A percentile compares a stretch with the other conserved stretches of the same genome.
These are phyloP conservation scores for Coprinopsis sp. DNA, from an alignment of 768 basidiomycete genomes.

Conservation along the genomic window DNA sequence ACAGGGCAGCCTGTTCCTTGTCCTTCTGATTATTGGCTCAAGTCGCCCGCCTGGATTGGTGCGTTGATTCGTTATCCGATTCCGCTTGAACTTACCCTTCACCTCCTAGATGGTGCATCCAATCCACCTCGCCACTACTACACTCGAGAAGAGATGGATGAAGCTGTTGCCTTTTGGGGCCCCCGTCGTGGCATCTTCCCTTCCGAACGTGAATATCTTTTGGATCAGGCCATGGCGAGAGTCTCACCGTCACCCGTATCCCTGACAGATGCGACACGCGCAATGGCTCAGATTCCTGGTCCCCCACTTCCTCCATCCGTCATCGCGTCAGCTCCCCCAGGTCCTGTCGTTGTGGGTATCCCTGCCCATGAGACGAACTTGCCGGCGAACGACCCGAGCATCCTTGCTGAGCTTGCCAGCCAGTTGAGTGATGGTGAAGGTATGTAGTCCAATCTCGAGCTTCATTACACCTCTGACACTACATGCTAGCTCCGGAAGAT, in stretches of 20 bases:
- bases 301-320: not conserved
- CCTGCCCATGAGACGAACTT: no score
- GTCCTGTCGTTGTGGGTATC: not conserved
- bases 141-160: not conserved
- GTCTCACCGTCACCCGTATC: no score
- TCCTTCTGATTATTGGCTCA: not conserved
- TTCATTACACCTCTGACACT: not conserved
- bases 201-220: not conserved
- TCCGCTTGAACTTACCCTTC: not conserved
- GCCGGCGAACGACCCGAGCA: no score
- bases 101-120: not conserved
- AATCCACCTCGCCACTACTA: not conserved
- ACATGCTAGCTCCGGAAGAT: not conserved
- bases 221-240: conserved; percentile 1
- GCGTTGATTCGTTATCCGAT: not conserved
- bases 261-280: no score
- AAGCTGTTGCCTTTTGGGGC: not conserved
- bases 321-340: not conserved
- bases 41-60: not conserved
- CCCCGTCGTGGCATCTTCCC: not conserved
- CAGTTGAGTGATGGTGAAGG: not conserved
- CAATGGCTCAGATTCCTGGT: not conserved
- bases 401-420: no score
- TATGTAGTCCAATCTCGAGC: no score
- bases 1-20: not conserved